Evolutionary conservation across 306 rosid genomes (phyloP).

Genomic region (Canavalia gladiata): DNA sequence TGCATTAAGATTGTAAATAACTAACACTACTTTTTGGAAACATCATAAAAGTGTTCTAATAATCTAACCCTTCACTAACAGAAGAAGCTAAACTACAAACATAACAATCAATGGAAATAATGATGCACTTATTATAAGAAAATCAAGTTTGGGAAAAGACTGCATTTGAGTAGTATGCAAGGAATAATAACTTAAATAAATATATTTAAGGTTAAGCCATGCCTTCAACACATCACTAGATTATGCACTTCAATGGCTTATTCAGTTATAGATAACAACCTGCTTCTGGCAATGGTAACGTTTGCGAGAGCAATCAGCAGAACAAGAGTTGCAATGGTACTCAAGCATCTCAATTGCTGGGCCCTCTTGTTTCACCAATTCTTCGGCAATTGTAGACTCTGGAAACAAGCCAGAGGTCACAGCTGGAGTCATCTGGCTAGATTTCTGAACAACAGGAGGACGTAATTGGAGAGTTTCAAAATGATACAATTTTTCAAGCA

Average conservation of each 20-base stretch:
- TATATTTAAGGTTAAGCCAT: constrained; percentile 3
- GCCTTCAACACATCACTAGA: not conserved
- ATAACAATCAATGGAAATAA: not conserved
- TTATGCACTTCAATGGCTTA: constrained; percentile 24
- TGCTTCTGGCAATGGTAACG: constrained; percentile 99
- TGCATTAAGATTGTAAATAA: too few species aligned
- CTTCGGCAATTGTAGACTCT: constrained; percentile 79
- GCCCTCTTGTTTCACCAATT: constrained; percentile 80
- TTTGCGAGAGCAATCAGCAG: constrained; percentile 96
- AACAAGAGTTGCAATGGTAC: constrained; percentile 97
- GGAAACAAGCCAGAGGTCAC: constrained; percentile 80
- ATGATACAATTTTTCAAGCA: constrained; percentile 78
- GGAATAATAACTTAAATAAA: constrained; percentile 23
- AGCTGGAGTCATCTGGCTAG: constrained; percentile 58
- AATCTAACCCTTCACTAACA: constrained; percentile 31
- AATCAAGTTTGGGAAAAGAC: constrained; percentile 7
- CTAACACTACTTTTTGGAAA: not conserved
- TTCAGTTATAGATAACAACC: constrained; percentile 58
- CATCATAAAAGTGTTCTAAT: constrained; percentile 29
- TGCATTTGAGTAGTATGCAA: constrained; percentile 15
- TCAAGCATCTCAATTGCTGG: constrained; percentile 76
- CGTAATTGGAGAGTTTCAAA: constrained; percentile 71
- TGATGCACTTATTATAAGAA: constrained; percentile 12
- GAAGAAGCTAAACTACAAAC: constrained; percentile 11
- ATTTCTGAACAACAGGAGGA: constrained; percentile 64